A percentile compares a stretch with the other conserved stretches of the same genome.
phyloP scores from a whole-genome alignment of 2,329 filamentous ascomycete genomes.

The Curvularia lunata region DNA sequence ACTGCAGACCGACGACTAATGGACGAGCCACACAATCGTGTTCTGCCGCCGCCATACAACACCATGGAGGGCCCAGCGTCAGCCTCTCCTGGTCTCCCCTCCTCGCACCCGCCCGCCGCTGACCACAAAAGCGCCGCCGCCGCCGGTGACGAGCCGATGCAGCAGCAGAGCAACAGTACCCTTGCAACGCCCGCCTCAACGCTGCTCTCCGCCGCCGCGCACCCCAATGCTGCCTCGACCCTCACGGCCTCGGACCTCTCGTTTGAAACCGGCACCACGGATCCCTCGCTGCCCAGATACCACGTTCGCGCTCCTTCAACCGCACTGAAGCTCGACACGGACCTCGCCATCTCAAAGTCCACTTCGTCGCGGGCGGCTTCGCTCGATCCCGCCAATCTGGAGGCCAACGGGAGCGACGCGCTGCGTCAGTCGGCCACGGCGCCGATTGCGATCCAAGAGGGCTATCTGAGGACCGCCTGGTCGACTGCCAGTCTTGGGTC shows the following conservation, averaged over 20 bases:
- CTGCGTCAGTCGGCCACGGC: constrained; percentile 45
- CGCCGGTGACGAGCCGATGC: constrained; percentile 16
- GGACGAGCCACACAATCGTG: constrained; percentile 19
- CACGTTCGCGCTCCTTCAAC: constrained; percentile 36
- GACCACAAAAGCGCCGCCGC: constrained; percentile 19
- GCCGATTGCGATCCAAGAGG: constrained; percentile 48
- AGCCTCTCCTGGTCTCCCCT: constrained; percentile 29
- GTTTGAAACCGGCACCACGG: constrained; percentile 13
- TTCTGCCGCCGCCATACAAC: constrained; percentile 39
- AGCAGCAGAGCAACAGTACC: constrained; percentile 3
- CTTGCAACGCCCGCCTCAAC: constrained; percentile 11
- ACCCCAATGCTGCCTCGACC: constrained; percentile 29
- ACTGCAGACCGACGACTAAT: constrained; percentile 22
- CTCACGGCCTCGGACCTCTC: constrained; percentile 35
- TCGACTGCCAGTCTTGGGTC: constrained; percentile 55
- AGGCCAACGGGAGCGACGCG: constrained; percentile 37
- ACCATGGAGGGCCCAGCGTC: constrained; percentile 42
- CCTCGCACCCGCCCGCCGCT: constrained; percentile 22
- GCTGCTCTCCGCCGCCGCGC: constrained; percentile 23
- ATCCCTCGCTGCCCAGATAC: constrained; percentile 29
- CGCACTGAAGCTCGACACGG: constrained; percentile 36
- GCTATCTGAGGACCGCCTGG: constrained; percentile 49
- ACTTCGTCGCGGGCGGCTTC: constrained; percentile 22
- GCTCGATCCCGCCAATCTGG: constrained; percentile 40
- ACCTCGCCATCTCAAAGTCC: constrained; percentile 41